Evolutionary conservation across 108 stramenopile genomes (phyloP), one percentile per base, ranked within the genome.

Genomic region (Nitzschia putrida): DNA sequence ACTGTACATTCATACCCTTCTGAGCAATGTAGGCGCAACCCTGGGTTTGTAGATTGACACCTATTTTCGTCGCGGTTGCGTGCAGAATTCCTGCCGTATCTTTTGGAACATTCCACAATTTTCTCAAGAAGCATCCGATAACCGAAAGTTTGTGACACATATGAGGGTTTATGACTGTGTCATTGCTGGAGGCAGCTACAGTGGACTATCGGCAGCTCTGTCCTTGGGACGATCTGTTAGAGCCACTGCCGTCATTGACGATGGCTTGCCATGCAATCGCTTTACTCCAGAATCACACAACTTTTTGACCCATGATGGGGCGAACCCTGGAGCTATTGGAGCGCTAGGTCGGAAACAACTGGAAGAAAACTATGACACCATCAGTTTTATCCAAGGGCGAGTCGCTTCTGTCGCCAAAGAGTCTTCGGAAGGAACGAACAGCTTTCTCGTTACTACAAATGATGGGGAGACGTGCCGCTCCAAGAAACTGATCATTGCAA

Each of bases 201-300:
- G 37, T 20, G 71, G 71, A 7, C 50, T 72, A 9, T 72, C 71
- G 37, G 71, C 71, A 10, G 61, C 71, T n/a, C 44, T 72, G 52
- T 5, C 51, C 3, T 59, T 72, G 52, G 60, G 61, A 20, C 71
- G 71, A 45, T 72, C 61, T 53, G 3, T 72, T 6, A 54, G 71
- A 11, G 3, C 11, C 3, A 37, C 23, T 20, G 34, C 63, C 8
- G 61, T 72, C 11, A 39, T 72, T 37, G 71, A 72, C 26, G 71
- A 52, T 9, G 61, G 61, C 3, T 40, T 53, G 39, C 60, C 71
- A 8, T 72, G 71, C 61, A 72, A 61, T 72, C 60, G 61, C 10
- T 54, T 54, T 23, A 14, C 71, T 11, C 37, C 25, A n/a, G 61
- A 72, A 41, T 72, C 71, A 8, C 60, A 72, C n/a, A 72, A 72